Base-by-base conservation (phyloP, 495 filamentous ascomycete species). In the Trichoderma erinaceum region DNA sequence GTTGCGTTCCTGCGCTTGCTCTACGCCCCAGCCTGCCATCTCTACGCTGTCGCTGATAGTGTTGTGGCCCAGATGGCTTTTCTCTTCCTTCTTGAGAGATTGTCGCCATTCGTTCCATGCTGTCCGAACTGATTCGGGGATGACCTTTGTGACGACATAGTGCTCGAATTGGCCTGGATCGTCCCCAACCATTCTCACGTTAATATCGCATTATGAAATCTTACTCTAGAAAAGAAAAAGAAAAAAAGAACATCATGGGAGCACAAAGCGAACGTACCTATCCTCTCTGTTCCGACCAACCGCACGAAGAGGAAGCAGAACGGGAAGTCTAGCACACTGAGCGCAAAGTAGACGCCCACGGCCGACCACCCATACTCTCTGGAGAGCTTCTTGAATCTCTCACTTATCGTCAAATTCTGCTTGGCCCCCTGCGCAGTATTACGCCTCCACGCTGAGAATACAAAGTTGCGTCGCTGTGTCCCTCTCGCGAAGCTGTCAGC, bases 301-400 rank as follows among this genome's bases (percentile, higher is more conserved):
- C 90, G 84, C 23, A 99, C 95, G 2, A 92, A 85, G 29, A 94
- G 77, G 76, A 97, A 99, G 77, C 93, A 97, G 74, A 99, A 91
- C 0, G 95, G 95, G 71, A 98, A 97, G 73, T 99, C 95, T 69
- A 97, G 79, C 15, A 90, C 90, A 0, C 89, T 92, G 46, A 99
- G 80, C 0, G 78, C 78, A 11, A 97, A 77, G 78, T 99, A 99
- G 2, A 99, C 90, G 10, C 94, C 93, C n/a, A 96, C 75, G 2
- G 93, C 93, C 12, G 90, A 84, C 91, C 93, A 97, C 48, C 95
- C 95, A 75, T 99, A 99, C 78, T 97, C 96, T 52, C 89, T 85
- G 0, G 90, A 92, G n/a, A 98, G 83, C 71, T 91, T 91, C 73
- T 85, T 89, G 68, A 98, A 75, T 12, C 91, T 84, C 67, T 83